Conservation (phyloP, 805 yeast genomes). For the Teunomyces pallodes region DNA sequence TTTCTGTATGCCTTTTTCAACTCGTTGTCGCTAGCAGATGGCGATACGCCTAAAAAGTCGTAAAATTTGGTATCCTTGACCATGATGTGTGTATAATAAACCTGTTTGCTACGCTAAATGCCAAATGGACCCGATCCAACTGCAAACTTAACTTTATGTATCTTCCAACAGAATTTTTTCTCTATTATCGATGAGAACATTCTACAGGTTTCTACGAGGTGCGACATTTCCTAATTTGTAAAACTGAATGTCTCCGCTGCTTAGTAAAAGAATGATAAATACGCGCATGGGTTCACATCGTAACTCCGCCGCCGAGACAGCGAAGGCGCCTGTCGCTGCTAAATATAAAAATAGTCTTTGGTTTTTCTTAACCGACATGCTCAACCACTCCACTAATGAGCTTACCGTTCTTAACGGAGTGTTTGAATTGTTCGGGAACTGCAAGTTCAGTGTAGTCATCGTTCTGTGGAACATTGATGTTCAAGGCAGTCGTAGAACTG, state of each 20-base stretch:
- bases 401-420: slow-evolving; percentile 60
- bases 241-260: background rate
- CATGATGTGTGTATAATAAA: slow-evolving; percentile 33
- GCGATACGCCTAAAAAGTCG: slow-evolving; percentile 69
- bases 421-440: slow-evolving; percentile 89
- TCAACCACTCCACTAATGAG: slow-evolving; percentile 73
- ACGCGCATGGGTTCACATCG: background rate
- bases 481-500: slow-evolving; percentile 80
- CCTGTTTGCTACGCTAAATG: background rate
- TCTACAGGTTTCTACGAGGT: slow-evolving; percentile 3
- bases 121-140: background rate
- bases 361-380: slow-evolving; percentile 59
- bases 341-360: background rate
- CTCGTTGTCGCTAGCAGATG: slow-evolving; percentile 66
- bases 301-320: too few species aligned
- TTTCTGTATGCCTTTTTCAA: slow-evolving; percentile 81
- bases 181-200: slow-evolving; percentile 1
- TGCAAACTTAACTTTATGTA: background rate
- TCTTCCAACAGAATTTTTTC: background rate
- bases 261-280: background rate
- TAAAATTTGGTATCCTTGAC: slow-evolving; percentile 78
- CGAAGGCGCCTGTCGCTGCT: too few species aligned
- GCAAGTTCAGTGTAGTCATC: slow-evolving; percentile 79
- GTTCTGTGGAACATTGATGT: slow-evolving; percentile 74
- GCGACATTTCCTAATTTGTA: slow-evolving; percentile 5